These are phyloP conservation scores for Debaryomyces robertsiae DNA, from an alignment of 1,139 yeast species.

Conservation along the genomic window DNA sequence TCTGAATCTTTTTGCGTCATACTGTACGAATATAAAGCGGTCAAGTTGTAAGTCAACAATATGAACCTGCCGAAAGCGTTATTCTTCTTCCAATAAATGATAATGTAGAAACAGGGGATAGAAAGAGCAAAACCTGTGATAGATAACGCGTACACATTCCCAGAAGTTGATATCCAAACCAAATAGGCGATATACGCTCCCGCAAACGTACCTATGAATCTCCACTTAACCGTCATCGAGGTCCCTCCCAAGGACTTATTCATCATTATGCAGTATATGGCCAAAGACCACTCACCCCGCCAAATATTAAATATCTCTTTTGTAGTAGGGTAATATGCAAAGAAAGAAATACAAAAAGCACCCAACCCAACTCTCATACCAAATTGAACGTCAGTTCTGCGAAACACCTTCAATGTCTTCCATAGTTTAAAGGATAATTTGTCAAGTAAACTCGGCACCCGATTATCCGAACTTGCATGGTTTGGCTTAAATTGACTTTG, in stretches of 20 bases:
- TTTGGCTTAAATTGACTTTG: constrained; percentile 30
- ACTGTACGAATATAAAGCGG: constrained; percentile 76
- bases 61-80: constrained; percentile 74
- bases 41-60: constrained; percentile 73
- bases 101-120: constrained; percentile 66
- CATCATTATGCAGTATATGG: constrained; percentile 82
- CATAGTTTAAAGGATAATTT: constrained; percentile 29
- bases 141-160: constrained; percentile 57
- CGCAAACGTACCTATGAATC: constrained; percentile 72
- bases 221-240: constrained; percentile 73
- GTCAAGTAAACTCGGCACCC: constrained; percentile 12
- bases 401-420: constrained; percentile 35
- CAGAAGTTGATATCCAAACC: constrained; percentile 62
- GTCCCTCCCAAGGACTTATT: constrained; percentile 88
- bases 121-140: constrained; percentile 62
- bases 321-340: constrained; percentile 66
- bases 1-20: constrained; percentile 62
- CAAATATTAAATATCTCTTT: constrained; percentile 58
- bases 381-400: constrained; percentile 72
- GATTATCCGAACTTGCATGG: not conserved
- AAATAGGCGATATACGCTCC: constrained; percentile 67
- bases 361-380: constrained; percentile 83
- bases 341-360: constrained; percentile 62
- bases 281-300: constrained; percentile 86
- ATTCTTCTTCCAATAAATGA: constrained; percentile 64